Base-by-base conservation (phyloP, 176 grass and related monocot genomes). In the Aegilops bicornis region DNA sequence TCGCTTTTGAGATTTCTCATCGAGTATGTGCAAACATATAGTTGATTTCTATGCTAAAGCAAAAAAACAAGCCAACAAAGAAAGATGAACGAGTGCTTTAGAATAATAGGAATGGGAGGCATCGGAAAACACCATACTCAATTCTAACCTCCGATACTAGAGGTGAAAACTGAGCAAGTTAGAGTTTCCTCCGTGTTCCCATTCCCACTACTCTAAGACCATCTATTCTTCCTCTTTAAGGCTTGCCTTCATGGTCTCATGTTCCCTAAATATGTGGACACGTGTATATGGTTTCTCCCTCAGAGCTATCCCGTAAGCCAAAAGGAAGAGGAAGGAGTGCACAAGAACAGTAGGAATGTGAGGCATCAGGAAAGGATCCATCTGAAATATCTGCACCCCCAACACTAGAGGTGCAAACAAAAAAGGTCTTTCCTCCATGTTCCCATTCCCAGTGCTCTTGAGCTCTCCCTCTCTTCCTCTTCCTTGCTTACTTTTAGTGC, bases 401-500 rank as follows among this genome's bases (percentile, higher is more conserved):
- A 65, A 54, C 8, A 17, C 2, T 54, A 16, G 56, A 62, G 56
- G 54, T 69, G 17, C 3, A 69, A 69, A 60, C 2, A 32, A 69
- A 15, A 4, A 66, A 36, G 3, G 12, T 14, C 47, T 10, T 83
- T 83, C 30, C 80, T 71, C 17, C 31, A 71, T 59, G 80, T 59
- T 58, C 66, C 66, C 47, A 71, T 59, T 83, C 66, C 66, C 11
- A 71, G 8, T 39, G 47, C 81, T 83, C 47, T 70, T 82, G 10
- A 50, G 69, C 81, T 72, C 37, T 70, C 87, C 47, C 7, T 80
- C 61, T 69, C 27, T 82, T 80, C 79, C 64, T 69, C 43, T 82
- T 82, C 29, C 10, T 7, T 0, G 0, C 76, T 78, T 54, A 78
- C 16, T 52, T 36, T 29, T 54, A 75, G 22, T 15, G 14, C 58